These are phyloP conservation scores for Sugiyamaella mastotermitis DNA, from an alignment of 805 yeast genomes.

Conservation along the genomic window DNA sequence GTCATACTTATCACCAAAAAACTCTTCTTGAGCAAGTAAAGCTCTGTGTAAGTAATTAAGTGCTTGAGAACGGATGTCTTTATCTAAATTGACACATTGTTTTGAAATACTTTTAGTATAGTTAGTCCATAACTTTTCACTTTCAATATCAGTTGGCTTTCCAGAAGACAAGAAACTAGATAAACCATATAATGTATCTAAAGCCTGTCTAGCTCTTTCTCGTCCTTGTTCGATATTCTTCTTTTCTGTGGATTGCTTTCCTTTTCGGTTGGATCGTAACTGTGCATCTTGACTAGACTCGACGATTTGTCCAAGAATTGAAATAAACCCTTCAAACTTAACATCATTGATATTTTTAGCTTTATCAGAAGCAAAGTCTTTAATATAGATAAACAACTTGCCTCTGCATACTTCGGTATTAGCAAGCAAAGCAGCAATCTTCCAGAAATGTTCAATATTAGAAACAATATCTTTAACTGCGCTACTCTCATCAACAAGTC, in stretches of 20 bases:
- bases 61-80: constrained; percentile 66
- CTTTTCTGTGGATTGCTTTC: too few relatives aligned
- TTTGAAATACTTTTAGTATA: constrained; percentile 78
- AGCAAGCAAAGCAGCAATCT: constrained; percentile 42
- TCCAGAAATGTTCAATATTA: constrained; percentile 52
- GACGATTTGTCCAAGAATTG: too few relatives aligned
- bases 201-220: constrained; percentile 20
- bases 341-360: too few relatives aligned
- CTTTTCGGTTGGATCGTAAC: too few relatives aligned
- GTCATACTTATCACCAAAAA: constrained; percentile 13
- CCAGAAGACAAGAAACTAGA: too few relatives aligned
- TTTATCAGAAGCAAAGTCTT: too few relatives aligned
- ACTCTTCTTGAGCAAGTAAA: constrained; percentile 37
- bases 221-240: constrained; percentile 8
- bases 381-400: constrained; percentile 11
- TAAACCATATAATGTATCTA: too few relatives aligned
- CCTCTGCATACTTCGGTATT: constrained; percentile 38
- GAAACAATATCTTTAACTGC: constrained; percentile 37
- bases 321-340: too few relatives aligned
- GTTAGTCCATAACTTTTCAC: constrained; percentile 41
- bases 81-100: constrained; percentile 84
- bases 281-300: too few relatives aligned
- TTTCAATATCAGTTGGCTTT: not conserved
- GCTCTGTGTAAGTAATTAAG: constrained; percentile 51
- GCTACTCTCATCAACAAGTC: constrained; percentile 11